Base-by-base conservation (phyloP, 306 rosid genomes). In the Vachellia pachyceras region DNA sequence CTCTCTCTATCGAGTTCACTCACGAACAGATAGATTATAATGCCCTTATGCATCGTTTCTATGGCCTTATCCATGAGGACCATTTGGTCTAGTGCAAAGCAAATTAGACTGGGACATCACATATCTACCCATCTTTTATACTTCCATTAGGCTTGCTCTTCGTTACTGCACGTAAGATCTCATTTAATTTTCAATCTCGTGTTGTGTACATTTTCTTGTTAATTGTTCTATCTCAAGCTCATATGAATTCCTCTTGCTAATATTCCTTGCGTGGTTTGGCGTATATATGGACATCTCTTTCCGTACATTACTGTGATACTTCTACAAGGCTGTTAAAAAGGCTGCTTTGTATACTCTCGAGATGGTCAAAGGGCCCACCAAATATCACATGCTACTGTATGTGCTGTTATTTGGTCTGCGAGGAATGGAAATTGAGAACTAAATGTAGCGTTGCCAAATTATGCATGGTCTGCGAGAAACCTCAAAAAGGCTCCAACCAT, bases 1-100 rank as follows among this genome's bases (percentile, higher is more conserved):
- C 79, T 73, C 78, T 52, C 72, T 84, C 78, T 52, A 79, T 69
- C 46, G 2, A 18, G 74, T 25, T 45, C 69, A 63, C 80, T 86
- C 87, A 87, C 88, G 84, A 72, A 82, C 80, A 50, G 45, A 63
- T 76, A 58, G 20, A 61, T 49, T 49, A 13, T 14, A 5, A 71
- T 47, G 41, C 68, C 68, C 29, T 23, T 22, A 3, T 67, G 33
- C 2, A 29, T 29, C 33, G 33, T 29, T 29, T 29, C 33, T 29
- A 73, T 39, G 73, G 57, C 54, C 74, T 73, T 46, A 58, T 70
- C 45, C 77, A 12, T 22, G 29, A 79, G 77, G 77, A 57, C 77
- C 77, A 79, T 29, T 29, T 29, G 33, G 33, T 2, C 33, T 2
- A 29, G 25, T 6, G 18, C 17, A 63, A 2, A 29, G 37, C 45